These are phyloP conservation scores for Metschnikowia aberdeeniae DNA, from an alignment of 805 yeast genomes.

Conservation along the genomic window DNA sequence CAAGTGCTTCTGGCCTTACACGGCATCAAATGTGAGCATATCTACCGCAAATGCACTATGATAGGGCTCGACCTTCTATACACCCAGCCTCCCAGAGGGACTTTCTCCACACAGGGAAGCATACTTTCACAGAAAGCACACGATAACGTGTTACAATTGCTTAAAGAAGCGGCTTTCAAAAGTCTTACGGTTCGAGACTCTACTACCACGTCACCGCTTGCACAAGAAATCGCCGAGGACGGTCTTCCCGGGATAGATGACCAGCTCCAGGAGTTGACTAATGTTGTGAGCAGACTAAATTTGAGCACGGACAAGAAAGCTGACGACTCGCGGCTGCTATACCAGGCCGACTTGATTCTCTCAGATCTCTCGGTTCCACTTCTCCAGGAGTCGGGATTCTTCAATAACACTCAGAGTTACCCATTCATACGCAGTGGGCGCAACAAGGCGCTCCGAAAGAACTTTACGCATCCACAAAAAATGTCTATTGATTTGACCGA, in stretches of 20 bases:
- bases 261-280: conserved; percentile 18
- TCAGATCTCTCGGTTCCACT: conserved; percentile 35
- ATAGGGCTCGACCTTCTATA: conserved; percentile 59
- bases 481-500: conserved; percentile 38
- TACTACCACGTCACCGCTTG: conserved; percentile 22
- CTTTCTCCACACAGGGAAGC: conserved; percentile 80
- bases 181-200: conserved; percentile 1
- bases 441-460: conserved; percentile 24
- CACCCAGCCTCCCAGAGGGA: conserved; percentile 76
- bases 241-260: conserved; percentile 15
- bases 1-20: conserved; percentile 27
- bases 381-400: conserved; percentile 35
- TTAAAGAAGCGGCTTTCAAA: conserved; percentile 11
- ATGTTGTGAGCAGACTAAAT: conserved; percentile 1
- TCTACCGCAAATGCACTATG: conserved; percentile 30
- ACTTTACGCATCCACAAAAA: conserved; percentile 23
- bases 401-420: conserved; percentile 31
- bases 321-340: conserved; percentile 5
- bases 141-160: conserved; percentile 8
- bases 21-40: conserved; percentile 25
- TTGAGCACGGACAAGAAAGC: not conserved
- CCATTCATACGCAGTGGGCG: conserved; percentile 31
- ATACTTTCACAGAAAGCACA: conserved; percentile 48
- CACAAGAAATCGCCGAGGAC: conserved; percentile 25
- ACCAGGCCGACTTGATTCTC: conserved; percentile 33